A percentile compares a stretch with the other conserved stretches of the same genome.
These are phyloP conservation scores for Quercus berberidifolia DNA, from an alignment of 306 rosid genomes.

Conservation along the genomic window DNA sequence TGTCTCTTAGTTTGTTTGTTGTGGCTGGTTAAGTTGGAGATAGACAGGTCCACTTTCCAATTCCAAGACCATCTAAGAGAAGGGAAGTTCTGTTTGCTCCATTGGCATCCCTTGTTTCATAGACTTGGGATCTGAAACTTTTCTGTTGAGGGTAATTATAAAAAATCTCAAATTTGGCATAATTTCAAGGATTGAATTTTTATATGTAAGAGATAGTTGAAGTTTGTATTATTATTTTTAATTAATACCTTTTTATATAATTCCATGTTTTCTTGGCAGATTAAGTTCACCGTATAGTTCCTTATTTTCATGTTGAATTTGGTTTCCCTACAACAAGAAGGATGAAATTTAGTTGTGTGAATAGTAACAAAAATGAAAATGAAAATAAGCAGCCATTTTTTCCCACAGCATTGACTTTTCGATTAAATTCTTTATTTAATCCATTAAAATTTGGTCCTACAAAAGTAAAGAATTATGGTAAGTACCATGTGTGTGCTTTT, in stretches of 20 bases:
- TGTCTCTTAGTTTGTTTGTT: conserved; percentile 36
- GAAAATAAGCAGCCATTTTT: conserved; percentile 17
- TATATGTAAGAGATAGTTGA: conserved; percentile 13
- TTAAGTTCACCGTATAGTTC: conserved; percentile 70
- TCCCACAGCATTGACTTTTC: conserved; percentile 55
- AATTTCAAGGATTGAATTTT: conserved; percentile 2
- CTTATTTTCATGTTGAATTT: conserved; percentile 69
- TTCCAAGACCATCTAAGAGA: conserved; percentile 42
- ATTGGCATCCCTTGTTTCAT: conserved; percentile 57
- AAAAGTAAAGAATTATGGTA: conserved; percentile 3
- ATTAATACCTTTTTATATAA: conserved; percentile 47
- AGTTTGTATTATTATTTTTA: conserved; percentile 17
- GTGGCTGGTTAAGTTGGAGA: conserved; percentile 91
- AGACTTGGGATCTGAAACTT: conserved; percentile 51
- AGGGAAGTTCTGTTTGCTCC: conserved; percentile 39
- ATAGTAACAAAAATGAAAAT: not conserved
- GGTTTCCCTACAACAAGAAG: conserved; percentile 56
- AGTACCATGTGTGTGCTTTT: not conserved
- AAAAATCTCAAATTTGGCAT: conserved; percentile 10
- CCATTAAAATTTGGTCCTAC: conserved; percentile 73
- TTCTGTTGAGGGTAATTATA: conserved; percentile 33
- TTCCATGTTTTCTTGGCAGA: conserved; percentile 62
- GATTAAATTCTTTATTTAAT: conserved; percentile 76
- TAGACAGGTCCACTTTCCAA: conserved; percentile 55
- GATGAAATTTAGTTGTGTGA: not conserved